Percentiles rank a stretch among this genome's conserved stretches.
Evolutionary conservation across 371 early-diverging fungal genomes (phyloP).

Genomic region (Cladochytrium tenue): DNA sequence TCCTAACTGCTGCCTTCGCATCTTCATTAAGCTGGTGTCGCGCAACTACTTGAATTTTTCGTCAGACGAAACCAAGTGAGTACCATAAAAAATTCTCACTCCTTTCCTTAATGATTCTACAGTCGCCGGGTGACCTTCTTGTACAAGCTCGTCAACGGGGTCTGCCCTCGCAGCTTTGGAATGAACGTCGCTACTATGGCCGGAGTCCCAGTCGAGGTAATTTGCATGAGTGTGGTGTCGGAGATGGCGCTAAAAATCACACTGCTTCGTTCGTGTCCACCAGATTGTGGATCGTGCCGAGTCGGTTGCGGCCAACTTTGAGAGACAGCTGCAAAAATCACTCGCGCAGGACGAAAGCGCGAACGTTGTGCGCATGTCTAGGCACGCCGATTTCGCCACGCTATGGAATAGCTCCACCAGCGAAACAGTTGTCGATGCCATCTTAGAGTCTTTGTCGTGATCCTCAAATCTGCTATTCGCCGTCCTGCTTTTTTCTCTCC

Average conservation of each 20-base stretch:
- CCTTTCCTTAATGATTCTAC: not conserved
- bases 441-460: slow-evolving; percentile 7
- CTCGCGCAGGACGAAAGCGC: not conserved
- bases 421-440: not conserved
- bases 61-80: slow-evolving; percentile 71
- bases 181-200: slow-evolving; percentile 90
- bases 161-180: slow-evolving; percentile 63
- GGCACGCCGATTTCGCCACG: slow-evolving; percentile 25
- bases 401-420: slow-evolving; percentile 6
- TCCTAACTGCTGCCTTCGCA: not conserved
- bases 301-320: slow-evolving; percentile 71
- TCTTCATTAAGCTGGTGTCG: slow-evolving; percentile 40
- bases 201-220: slow-evolving; percentile 71
- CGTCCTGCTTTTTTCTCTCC: too few species aligned
- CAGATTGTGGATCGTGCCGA: slow-evolving; percentile 61
- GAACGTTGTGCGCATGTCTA: slow-evolving; percentile 13
- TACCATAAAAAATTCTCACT: not conserved
- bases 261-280: not conserved
- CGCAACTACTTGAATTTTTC: slow-evolving; percentile 76
- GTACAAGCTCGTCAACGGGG: slow-evolving; percentile 80
- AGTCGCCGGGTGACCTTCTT: slow-evolving; percentile 90
- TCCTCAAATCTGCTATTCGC: too few species aligned
- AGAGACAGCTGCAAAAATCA: slow-evolving; percentile 38
- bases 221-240: slow-evolving; percentile 23
- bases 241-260: slow-evolving; percentile 9